A percentile compares a stretch with the other conserved stretches of the same genome.
Conservation (phyloP, 495 filamentous ascomycete species). For the Xylaria flabelliformis region DNA sequence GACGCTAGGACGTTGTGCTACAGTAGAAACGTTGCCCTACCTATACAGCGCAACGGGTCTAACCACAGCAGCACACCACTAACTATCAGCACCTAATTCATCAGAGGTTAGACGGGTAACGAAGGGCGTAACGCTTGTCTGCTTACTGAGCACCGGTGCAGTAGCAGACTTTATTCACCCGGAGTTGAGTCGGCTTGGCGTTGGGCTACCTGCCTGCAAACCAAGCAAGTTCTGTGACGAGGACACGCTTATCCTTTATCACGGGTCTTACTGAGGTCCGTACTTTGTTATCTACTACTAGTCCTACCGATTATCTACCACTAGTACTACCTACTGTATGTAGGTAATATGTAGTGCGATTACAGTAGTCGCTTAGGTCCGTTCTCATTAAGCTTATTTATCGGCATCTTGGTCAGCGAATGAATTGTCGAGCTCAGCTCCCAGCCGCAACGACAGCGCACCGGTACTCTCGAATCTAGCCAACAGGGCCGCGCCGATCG, state of each 20-base stretch:
- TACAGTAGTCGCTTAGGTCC: not conserved
- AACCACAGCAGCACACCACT: not conserved
- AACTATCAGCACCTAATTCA: too few relatives aligned
- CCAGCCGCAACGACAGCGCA: slow-evolving; percentile 17
- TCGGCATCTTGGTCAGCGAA: slow-evolving; percentile 16
- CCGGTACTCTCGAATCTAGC: slow-evolving; percentile 21
- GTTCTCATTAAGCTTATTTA: slow-evolving; percentile 23
- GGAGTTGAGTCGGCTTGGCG: not conserved
- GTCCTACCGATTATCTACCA: not conserved
- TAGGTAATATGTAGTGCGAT: not conserved
- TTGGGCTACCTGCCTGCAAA: not conserved
- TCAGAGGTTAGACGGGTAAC: not conserved
- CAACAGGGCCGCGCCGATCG: slow-evolving; percentile 19
- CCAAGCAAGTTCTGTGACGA: not conserved
- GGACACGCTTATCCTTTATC: not conserved
- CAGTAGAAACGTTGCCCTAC: not conserved
- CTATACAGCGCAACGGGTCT: not conserved
- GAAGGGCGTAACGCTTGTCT: not conserved
- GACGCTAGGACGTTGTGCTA: not conserved
- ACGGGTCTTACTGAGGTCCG: too few relatives aligned
- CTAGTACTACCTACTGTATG: not conserved
- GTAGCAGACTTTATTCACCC: not conserved
- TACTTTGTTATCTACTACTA: not conserved
- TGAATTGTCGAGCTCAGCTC: not conserved
- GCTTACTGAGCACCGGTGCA: not conserved